Conservation (phyloP, 371 early-diverging fungal genomes). For the Lichtheimia corymbifera region DNA sequence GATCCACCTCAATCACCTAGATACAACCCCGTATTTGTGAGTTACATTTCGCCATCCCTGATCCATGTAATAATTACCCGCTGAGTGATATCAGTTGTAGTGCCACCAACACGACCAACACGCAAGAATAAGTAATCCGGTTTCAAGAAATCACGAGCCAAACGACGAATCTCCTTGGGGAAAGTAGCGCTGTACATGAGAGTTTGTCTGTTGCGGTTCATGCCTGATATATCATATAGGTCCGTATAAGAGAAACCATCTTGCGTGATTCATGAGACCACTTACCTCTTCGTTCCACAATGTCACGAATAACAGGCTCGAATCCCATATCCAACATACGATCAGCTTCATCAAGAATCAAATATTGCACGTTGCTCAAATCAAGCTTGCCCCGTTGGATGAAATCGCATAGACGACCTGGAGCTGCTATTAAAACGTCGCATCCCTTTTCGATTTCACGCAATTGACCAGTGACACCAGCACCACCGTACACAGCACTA, state of each 20-base stretch:
- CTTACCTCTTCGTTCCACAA: conserved; percentile 76
- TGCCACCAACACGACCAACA: conserved; percentile 47
- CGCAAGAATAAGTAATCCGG: conserved; percentile 44
- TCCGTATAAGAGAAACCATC: not conserved
- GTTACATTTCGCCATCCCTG: not conserved
- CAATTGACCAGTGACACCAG: conserved; percentile 15
- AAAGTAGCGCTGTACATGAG: conserved; percentile 98
- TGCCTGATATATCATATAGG: not conserved
- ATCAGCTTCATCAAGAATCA: conserved; percentile 95
- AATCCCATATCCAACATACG: conserved; percentile 98
- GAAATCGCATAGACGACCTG: conserved; percentile 96
- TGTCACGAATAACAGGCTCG: conserved; percentile 88
- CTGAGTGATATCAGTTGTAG: conserved; percentile 44
- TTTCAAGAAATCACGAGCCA: conserved; percentile 88
- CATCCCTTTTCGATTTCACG: conserved; percentile 78
- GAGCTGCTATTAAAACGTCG: conserved; percentile 95
- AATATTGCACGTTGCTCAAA: conserved; percentile 76
- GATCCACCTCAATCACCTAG: conserved; percentile 43
- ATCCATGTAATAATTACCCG: conserved; percentile 9
- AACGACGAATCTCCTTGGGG: conserved; percentile 83
- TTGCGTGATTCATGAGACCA: not conserved
- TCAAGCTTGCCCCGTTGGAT: conserved; percentile 72
- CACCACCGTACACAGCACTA: conserved; percentile 75
- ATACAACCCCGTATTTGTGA: not conserved
- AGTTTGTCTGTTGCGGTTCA: conserved; percentile 84